Conservation (phyloP, 2,329 filamentous ascomycete genomes). For the Nigrograna mackinnonii region DNA sequence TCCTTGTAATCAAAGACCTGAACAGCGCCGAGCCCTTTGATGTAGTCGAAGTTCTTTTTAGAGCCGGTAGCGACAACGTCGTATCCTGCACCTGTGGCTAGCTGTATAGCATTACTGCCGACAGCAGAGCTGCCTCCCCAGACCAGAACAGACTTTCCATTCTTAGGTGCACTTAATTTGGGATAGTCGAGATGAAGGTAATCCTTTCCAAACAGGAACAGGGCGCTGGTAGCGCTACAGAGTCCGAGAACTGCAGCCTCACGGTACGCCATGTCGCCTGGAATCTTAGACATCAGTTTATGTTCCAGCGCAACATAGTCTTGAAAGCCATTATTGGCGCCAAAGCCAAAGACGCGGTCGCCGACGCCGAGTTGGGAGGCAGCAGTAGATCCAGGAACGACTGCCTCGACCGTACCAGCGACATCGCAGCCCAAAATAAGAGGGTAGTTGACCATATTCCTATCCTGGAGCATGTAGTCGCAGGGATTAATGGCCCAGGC, state of each 20-base stretch:
- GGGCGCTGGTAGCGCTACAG: slow-evolving; percentile 3
- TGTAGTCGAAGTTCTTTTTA: background rate
- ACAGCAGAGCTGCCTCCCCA: background rate
- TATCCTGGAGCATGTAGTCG: slow-evolving; percentile 5
- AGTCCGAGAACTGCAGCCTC: slow-evolving; percentile 1
- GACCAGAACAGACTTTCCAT: background rate
- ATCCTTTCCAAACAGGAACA: slow-evolving; percentile 1
- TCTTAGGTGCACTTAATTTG: background rate
- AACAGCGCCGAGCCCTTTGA: background rate
- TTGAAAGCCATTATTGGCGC: slow-evolving; percentile 2
- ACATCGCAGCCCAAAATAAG: background rate
- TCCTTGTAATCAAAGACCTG: background rate
- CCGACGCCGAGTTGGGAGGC: slow-evolving; percentile 1
- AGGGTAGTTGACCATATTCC: slow-evolving; percentile 2
- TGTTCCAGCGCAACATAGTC: slow-evolving; percentile 2
- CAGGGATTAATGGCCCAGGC: slow-evolving; percentile 3
- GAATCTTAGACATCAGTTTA: slow-evolving; percentile 1
- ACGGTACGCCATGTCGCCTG: slow-evolving; percentile 1
- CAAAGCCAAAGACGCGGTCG: slow-evolving; percentile 2
- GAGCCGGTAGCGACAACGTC: background rate
- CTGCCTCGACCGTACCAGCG: slow-evolving; percentile 4
- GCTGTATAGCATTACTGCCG: background rate
- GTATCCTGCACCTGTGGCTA: background rate
- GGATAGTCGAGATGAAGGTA: slow-evolving; percentile 2
- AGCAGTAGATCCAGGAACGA: background rate